Evolutionary conservation across 1,139 yeast species (phyloP).

Genomic region (Pichia sp.): DNA sequence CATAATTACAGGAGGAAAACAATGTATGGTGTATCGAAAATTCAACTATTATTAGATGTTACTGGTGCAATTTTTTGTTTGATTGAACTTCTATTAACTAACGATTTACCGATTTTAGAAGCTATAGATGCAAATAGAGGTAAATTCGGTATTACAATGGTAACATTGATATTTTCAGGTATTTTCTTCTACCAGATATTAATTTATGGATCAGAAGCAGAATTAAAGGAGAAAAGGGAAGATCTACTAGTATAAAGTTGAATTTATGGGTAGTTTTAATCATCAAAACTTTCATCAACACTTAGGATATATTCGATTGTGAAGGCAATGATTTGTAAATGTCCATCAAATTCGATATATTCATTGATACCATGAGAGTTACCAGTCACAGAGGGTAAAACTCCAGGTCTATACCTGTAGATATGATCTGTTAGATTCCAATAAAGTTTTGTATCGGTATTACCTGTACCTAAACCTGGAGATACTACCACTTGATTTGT

Average conservation of each 20-base stretch:
- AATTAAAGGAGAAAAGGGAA: constrained; percentile 1
- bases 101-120: constrained; percentile 17
- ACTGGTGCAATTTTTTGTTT: constrained; percentile 48
- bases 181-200: constrained; percentile 29
- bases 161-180: constrained; percentile 31
- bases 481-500: constrained; percentile 49
- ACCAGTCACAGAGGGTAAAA: constrained; percentile 20
- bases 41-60: constrained; percentile 43
- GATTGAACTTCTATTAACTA: constrained; percentile 37
- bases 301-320: constrained; percentile 29
- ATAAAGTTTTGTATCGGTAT: constrained; percentile 75
- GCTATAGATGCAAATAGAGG: constrained; percentile 30
- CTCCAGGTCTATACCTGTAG: constrained; percentile 49
- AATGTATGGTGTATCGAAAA: constrained; percentile 51
- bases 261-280: neutral
- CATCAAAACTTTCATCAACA: constrained; percentile 13
- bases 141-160: constrained; percentile 32
- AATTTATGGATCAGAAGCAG: constrained; percentile 15
- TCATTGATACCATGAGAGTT: constrained; percentile 56
- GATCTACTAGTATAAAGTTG: constrained; percentile 1
- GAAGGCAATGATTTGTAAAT: constrained; percentile 52
- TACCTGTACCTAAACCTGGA: constrained; percentile 67
- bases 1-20: constrained; percentile 48
- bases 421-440: constrained; percentile 70
- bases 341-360: constrained; percentile 42